A percentile compares a stretch with the other conserved stretches of the same genome.
Conservation (phyloP, 2,329 filamentous ascomycete species). For the Hawksworthiomyces lignivorus region DNA sequence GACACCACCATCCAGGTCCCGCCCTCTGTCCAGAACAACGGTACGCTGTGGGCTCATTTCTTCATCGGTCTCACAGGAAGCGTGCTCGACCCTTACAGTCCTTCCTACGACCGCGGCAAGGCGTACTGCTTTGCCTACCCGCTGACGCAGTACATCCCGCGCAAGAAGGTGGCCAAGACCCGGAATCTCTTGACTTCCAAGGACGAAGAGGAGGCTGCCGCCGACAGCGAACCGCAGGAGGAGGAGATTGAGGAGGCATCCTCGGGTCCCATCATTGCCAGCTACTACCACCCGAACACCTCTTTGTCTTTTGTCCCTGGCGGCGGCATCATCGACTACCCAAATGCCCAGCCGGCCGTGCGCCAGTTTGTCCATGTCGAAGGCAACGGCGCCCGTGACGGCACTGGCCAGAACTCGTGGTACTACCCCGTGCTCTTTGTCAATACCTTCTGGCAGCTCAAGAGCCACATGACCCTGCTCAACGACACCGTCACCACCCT, state of each 20-base stretch:
- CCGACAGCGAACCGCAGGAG: conserved; percentile 43
- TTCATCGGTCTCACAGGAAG: conserved; percentile 73
- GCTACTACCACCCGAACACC: conserved; percentile 93
- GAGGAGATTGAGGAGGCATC: conserved; percentile 15
- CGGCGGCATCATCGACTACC: conserved; percentile 61
- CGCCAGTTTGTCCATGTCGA: conserved; percentile 76
- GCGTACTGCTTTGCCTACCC: conserved; percentile 81
- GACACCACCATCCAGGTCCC: conserved; percentile 75
- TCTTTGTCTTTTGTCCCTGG: conserved; percentile 82
- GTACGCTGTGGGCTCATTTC: conserved; percentile 91
- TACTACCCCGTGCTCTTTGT: conserved; percentile 85
- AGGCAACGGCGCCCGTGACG: conserved; percentile 71
- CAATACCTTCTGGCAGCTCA: conserved; percentile 97
- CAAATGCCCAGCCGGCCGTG: conserved; percentile 61
- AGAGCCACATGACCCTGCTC: conserved; percentile 79
- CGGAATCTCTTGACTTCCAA: conserved; percentile 69
- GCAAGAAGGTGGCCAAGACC: conserved; percentile 84
- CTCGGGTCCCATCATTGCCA: conserved; percentile 61
- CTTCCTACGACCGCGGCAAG: conserved; percentile 63
- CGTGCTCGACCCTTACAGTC: conserved; percentile 64
- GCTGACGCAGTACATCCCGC: conserved; percentile 80
- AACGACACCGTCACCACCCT: conserved; percentile 82
- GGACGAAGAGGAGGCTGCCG: conserved; percentile 41
- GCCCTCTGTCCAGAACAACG: conserved; percentile 75
- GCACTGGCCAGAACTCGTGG: conserved; percentile 80